These are phyloP conservation scores for Anthostomella pinea DNA, from an alignment of 2,329 filamentous ascomycete genomes.

Conservation along the genomic window DNA sequence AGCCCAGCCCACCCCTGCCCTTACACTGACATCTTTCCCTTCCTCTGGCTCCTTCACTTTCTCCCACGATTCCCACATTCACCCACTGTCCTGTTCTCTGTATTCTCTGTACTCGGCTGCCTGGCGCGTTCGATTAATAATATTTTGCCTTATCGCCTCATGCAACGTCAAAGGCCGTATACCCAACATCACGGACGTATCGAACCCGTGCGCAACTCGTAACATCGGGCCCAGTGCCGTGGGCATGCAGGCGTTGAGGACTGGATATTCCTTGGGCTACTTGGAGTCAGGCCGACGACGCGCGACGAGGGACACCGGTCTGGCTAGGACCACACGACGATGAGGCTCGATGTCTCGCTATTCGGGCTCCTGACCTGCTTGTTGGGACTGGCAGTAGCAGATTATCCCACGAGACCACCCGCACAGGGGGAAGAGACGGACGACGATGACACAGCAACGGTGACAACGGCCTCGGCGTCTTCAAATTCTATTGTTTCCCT, in stretches of 20 bases:
- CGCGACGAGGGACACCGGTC: slow-evolving; percentile 13
- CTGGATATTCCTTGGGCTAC: slow-evolving; percentile 14
- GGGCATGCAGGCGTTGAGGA: slow-evolving; percentile 16
- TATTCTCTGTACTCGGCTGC: no score
- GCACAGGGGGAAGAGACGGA: slow-evolving; percentile 1
- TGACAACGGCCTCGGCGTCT: slow-evolving; percentile 1
- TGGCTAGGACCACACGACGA: slow-evolving; percentile 16
- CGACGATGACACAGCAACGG: slow-evolving; percentile 5
- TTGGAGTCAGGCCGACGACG: slow-evolving; percentile 17
- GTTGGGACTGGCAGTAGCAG: slow-evolving; percentile 14
- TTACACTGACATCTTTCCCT: slow-evolving; percentile 4
- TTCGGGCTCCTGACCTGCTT: slow-evolving; percentile 23
- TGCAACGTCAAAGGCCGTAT: no score
- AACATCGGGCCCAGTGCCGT: no score
- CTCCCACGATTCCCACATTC: slow-evolving; percentile 3
- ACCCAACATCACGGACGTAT: no score
- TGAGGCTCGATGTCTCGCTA: slow-evolving; percentile 27
- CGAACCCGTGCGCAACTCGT: no score
- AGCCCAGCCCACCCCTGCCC: neutral
- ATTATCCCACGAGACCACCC: slow-evolving; percentile 1
- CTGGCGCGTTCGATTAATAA: slow-evolving; percentile 6
- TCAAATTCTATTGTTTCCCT: slow-evolving; percentile 10
- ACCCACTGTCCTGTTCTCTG: no score
- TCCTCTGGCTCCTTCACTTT: slow-evolving; percentile 3
- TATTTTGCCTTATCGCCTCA: no score